A percentile compares a stretch with the other conserved stretches of the same genome.
Evolutionary conservation across 2,329 filamentous ascomycete genomes (phyloP).

Genomic region (Elsinoe arachidis): DNA sequence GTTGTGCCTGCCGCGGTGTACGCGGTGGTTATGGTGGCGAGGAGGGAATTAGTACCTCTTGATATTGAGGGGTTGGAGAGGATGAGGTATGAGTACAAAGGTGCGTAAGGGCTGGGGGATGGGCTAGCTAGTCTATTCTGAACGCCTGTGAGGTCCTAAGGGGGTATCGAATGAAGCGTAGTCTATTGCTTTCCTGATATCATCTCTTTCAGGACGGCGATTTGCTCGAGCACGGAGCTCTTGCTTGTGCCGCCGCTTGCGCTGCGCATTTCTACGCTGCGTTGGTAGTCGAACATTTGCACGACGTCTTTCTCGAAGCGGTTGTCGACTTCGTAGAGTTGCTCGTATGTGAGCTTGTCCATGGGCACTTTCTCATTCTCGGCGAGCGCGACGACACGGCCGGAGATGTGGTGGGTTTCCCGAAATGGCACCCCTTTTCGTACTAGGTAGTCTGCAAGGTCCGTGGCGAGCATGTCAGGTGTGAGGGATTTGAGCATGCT

Average conservation of each 20-base stretch:
- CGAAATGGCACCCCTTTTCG: conserved; percentile 65
- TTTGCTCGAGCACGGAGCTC: conserved; percentile 56
- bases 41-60: conserved; percentile 58
- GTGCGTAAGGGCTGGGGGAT: conserved; percentile 42
- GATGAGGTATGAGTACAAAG: conserved; percentile 59
- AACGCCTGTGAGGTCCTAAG: not conserved
- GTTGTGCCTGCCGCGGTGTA: conserved; percentile 45
- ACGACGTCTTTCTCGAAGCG: conserved; percentile 65
- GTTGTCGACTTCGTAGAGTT: conserved; percentile 58
- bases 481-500: conserved; percentile 73
- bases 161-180: conserved; percentile 11
- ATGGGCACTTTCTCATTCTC: conserved; percentile 59
- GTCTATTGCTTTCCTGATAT: conserved; percentile 22
- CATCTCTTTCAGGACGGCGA: conserved; percentile 43
- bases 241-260: conserved; percentile 72
- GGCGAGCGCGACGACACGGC: conserved; percentile 61
- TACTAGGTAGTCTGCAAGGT: conserved; percentile 57
- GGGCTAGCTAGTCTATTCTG: not conserved
- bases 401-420: conserved; percentile 71
- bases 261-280: conserved; percentile 68
- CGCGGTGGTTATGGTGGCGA: conserved; percentile 50
- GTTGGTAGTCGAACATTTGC: conserved; percentile 69
- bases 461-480: conserved; percentile 73
- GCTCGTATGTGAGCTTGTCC: conserved; percentile 58
- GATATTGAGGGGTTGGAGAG: conserved; percentile 58